A percentile compares a stretch with the other conserved stretches of the same genome.
Conservation (phyloP, 2,329 filamentous ascomycete genomes). For the Coccinonectria pachysandricola region DNA sequence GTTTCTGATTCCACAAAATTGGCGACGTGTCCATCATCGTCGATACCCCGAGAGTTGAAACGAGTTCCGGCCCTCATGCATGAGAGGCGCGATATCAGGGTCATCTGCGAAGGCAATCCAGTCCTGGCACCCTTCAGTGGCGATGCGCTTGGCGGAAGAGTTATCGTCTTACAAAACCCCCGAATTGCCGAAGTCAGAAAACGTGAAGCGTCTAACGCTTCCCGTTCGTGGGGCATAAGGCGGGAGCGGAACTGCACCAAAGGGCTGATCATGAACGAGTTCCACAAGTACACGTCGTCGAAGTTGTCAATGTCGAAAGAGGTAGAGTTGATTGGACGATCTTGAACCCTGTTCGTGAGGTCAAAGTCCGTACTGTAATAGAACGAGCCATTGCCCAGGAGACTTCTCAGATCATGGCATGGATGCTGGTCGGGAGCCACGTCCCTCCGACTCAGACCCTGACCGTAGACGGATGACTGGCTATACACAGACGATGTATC, state of each 20-base stretch:
- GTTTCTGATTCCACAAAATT: constrained; percentile 99
- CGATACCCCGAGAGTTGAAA: constrained; percentile 95
- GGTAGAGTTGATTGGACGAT: constrained; percentile 64
- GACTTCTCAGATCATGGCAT: constrained; percentile 80
- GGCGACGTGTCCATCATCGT: constrained; percentile 93
- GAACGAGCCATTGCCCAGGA: constrained; percentile 86
- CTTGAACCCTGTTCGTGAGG: constrained; percentile 83
- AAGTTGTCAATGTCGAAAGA: constrained; percentile 87
- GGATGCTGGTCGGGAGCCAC: constrained; percentile 75
- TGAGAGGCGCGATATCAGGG: constrained; percentile 83
- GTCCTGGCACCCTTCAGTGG: constrained; percentile 56
- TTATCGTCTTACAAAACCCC: constrained; percentile 81
- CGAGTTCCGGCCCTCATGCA: constrained; percentile 85
- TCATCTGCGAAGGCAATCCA: constrained; percentile 73
- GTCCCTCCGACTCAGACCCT: constrained; percentile 53
- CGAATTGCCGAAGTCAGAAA: constrained; percentile 90
- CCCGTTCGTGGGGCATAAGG: constrained; percentile 63
- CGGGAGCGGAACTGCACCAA: constrained; percentile 81
- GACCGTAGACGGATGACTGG: constrained; percentile 28
- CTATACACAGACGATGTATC: constrained; percentile 39
- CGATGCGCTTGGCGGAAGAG: constrained; percentile 66
- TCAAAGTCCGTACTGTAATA: constrained; percentile 99
- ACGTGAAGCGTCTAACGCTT: constrained; percentile 71
- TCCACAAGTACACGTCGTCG: constrained; percentile 91
- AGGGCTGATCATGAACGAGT: constrained; percentile 95